phyloP scores from a whole-genome alignment of 805 yeast genomes.

The Blastobotrys chiropterorum region DNA sequence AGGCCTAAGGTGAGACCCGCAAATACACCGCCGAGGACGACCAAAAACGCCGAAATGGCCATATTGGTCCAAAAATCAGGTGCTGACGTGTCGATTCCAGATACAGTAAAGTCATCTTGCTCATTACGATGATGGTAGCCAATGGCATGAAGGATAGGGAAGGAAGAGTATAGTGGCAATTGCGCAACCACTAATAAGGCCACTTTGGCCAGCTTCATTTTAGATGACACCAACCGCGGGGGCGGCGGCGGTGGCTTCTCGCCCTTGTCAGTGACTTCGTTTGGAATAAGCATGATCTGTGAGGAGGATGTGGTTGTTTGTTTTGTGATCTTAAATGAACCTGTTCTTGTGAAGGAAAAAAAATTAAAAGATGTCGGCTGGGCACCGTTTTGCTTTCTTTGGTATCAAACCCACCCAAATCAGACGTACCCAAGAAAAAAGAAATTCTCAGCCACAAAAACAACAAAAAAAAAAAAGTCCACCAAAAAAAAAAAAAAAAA shows the following conservation, averaged over 20 bases:
- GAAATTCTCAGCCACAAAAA: background rate
- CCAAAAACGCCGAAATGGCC: conserved; percentile 28
- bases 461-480: background rate
- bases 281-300: background rate
- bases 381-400: background rate
- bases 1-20: conserved; percentile 75
- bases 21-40: conserved; percentile 35
- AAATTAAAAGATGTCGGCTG: background rate
- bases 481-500: too few relatives aligned
- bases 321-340: background rate
- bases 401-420: background rate
- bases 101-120: background rate
- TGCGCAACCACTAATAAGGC: background rate
- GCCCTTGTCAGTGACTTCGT: background rate
- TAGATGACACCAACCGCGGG: background rate
- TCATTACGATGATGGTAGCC: background rate
- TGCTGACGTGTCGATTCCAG: conserved; percentile 4
- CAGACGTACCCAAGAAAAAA: background rate
- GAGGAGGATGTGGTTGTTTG: background rate
- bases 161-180: background rate
- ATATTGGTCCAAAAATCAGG: conserved; percentile 27
- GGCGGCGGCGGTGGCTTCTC: background rate
- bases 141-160: background rate
- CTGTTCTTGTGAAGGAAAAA: background rate
- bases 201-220: background rate